A percentile compares a stretch with the other conserved stretches of the same genome.
phyloP scores from a whole-genome alignment of 2,329 filamentous ascomycete species.

The Cercospora nicotianae region DNA sequence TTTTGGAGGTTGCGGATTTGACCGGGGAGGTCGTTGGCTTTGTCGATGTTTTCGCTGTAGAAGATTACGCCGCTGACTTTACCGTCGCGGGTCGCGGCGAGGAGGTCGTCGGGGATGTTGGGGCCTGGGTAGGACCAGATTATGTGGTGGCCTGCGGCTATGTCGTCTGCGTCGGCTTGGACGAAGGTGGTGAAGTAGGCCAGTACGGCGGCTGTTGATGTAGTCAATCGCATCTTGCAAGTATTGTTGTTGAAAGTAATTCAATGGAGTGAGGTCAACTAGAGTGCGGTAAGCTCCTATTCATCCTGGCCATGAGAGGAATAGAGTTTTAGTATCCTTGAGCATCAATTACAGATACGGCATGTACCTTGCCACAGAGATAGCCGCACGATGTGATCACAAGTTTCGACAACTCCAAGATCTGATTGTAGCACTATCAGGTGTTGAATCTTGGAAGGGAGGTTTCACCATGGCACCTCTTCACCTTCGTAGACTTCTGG shows the following conservation, averaged over 20 bases:
- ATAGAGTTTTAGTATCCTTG: slow-evolving; percentile 7
- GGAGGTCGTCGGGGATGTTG: slow-evolving; percentile 14
- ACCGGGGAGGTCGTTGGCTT: slow-evolving; percentile 8
- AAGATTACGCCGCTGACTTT: slow-evolving; percentile 26
- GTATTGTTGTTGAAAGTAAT: neutral
- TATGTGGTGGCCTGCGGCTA: slow-evolving; percentile 21
- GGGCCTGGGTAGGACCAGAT: slow-evolving; percentile 23
- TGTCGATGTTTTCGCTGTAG: slow-evolving; percentile 23
- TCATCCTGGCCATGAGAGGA: neutral
- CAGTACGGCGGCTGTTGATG: neutral
- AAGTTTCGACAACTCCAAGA: neutral
- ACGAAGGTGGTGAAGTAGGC: neutral
- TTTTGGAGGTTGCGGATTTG: slow-evolving; percentile 20
- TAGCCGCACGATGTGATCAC: neutral
- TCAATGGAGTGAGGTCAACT: neutral
- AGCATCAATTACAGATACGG: neutral
- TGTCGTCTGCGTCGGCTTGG: slow-evolving; percentile 3
- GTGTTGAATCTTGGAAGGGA: neutral
- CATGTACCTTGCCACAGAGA: neutral
- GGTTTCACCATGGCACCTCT: slow-evolving; percentile 13
- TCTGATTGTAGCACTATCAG: neutral
- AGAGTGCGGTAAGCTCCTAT: neutral
- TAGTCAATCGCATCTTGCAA: neutral
- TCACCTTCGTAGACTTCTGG: slow-evolving; percentile 16
- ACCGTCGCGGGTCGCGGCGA: slow-evolving; percentile 14